Base-by-base conservation (phyloP, 768 basidiomycete species). In the Phylloporus arenicola region DNA sequence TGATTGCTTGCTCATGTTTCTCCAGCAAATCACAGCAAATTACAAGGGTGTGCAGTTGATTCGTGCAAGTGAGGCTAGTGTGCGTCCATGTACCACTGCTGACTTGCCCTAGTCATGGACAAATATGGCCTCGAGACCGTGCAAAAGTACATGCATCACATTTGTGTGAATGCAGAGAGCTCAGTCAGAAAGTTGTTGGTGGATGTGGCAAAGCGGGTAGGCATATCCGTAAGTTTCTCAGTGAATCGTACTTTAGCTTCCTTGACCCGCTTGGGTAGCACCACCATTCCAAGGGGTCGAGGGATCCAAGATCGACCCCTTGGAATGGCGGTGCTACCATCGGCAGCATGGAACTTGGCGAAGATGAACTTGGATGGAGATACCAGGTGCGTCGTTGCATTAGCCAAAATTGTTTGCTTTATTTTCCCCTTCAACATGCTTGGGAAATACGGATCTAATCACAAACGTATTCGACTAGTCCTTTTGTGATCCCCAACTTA, bases 61-160 rank as follows among this genome's bases (percentile, higher is more conserved):
- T 52, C 86, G 86, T 60, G 81, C 83, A 40, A 80, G 88, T 90
- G 64, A 54, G 80, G 62, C n/a, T 3, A 19, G 25, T 27, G 13
- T 11, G 19, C 49, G 9, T 43, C 37, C 17, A 34, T 55, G 10
- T 37, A 13, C 43, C 9, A 46, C 31, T 17, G 40, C 45, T 63
- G 14, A 63, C 25, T 44, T 11, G 34, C 29, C 35, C 34, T 55
- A 92, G 83, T 97, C 58, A 85, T 95, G 45, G 78, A 83, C 6
- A 93, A 98, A 57, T 95, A 95, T 58, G 79, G 84, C 6, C 76
- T 96, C 37, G 70, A 80, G 51, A 92, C 83, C 0, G 94, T 98
- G 4, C 93, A 95, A 63, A 83, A 88, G 61, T 95, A 95, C 68
- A 95, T 95, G 92, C 79, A 80, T 53, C 84, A 92, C 66, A 96